Base-by-base conservation (phyloP, 306 rosid genomes). In the Notholithocarpus densiflorus region DNA sequence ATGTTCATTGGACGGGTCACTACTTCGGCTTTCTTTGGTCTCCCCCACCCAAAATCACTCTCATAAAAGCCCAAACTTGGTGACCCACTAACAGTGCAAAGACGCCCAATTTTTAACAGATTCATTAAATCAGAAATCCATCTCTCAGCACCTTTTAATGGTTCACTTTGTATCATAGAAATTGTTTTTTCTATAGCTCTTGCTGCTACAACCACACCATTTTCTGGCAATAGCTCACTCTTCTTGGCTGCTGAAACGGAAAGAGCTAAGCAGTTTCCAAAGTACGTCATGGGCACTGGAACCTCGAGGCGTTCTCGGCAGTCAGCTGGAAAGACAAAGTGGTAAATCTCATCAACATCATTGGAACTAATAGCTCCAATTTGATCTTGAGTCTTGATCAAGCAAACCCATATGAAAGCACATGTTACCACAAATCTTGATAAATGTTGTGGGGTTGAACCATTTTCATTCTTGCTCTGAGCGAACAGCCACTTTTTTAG, bases 381-480 rank as follows among this genome's bases (percentile, higher is more conserved):
- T 32, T 40, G 0, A 12, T 72, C 52, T 73, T 53, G 18, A 29
- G 86, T 31, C 37, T 68, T 76, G 13, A 82, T 32, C 37, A 71
- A 12, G 24, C 89, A 86, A 14, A 64, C 79, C 89, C 89, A 86
- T 23, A 43, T 53, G 29, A 86, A 18, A 3, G 89, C 85, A 57
- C 77, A 76, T 9, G 84, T 37, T 1, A 76, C 80, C 3, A 82
- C 80, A 54, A 86, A 86, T 9, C 77, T 11, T 12, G 86, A 86
- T 2, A 34, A 7, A 20, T 75, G 54, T 51, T 59, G 23, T 10
- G 71, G 34, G 23, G 2, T 8, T 2, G 17, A 61, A 15, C 68
- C 64, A 11, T 59, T 20, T 21, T 17, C 24, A 48, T 48, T 48
- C 53, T 48, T 48, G 5, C 53, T 2, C 53, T 48, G 53, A 48